These are phyloP conservation scores for Cladochytrium replicatum DNA, from an alignment of 192 early-diverging fungal species.

Conservation along the genomic window DNA sequence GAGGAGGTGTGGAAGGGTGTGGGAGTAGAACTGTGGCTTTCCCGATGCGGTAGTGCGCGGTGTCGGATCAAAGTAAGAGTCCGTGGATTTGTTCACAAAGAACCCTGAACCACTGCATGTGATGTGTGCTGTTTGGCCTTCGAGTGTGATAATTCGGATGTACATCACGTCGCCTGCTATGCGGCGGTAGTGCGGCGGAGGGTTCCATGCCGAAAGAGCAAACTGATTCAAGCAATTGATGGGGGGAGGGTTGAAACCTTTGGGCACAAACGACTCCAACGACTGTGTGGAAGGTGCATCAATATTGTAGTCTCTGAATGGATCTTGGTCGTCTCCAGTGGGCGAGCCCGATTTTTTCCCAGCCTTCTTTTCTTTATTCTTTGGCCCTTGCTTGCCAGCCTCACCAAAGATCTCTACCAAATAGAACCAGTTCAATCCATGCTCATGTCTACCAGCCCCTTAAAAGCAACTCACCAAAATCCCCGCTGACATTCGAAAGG, in stretches of 20 bases:
- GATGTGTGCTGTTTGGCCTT: conserved; percentile 72
- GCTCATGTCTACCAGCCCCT: neutral
- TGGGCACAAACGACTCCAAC: conserved; percentile 33
- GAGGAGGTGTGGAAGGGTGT: conserved; percentile 23
- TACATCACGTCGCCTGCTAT: conserved; percentile 83
- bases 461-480: conserved; percentile 36
- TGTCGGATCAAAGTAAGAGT: conserved; percentile 30
- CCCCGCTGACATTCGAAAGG: conserved; percentile 50
- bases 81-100: conserved; percentile 74
- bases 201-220: conserved; percentile 86
- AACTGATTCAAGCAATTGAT: conserved; percentile 46
- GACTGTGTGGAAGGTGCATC: conserved; percentile 2
- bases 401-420: conserved; percentile 5
- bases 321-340: no score
- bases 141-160: conserved; percentile 75
- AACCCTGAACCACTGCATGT: conserved; percentile 80
- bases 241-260: conserved; percentile 24
- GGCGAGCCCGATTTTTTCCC: no score
- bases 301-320: conserved; percentile 26
- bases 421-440: neutral
- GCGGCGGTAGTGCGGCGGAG: conserved; percentile 64
- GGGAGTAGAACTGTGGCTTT: neutral
- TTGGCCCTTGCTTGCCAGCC: conserved; percentile 3
- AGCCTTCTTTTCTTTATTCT: conserved; percentile 22
- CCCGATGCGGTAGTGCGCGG: conserved; percentile 13